Evolutionary conservation across 2,329 filamentous ascomycete genomes (phyloP).

Genomic region (Eutypa lata): DNA sequence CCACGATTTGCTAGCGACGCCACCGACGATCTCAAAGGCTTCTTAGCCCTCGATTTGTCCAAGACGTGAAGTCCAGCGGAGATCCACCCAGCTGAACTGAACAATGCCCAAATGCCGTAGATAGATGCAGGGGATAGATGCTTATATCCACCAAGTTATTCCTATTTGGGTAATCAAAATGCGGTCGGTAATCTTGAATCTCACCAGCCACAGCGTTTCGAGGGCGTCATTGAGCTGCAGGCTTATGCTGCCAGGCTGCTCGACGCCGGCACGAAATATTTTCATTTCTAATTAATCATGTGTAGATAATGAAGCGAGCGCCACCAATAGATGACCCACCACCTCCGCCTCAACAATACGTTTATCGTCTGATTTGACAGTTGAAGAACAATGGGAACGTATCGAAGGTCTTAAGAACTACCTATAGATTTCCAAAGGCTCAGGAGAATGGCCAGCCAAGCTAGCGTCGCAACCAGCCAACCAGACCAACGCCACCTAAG

Average conservation of each 20-base stretch:
- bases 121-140: too few species aligned
- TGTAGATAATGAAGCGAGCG: neutral
- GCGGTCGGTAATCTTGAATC: neutral
- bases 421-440: neutral
- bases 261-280: neutral
- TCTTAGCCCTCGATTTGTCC: too few species aligned
- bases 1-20: too few species aligned
- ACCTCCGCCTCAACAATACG: neutral
- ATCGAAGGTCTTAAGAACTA: neutral
- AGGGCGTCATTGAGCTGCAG: neutral
- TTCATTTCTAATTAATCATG: neutral
- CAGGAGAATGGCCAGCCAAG: neutral
- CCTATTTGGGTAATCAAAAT: neutral
- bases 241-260: too few species aligned
- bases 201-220: neutral
- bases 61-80: too few species aligned
- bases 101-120: too few species aligned
- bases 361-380: neutral
- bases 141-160: neutral
- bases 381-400: neutral
- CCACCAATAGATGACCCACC: neutral
- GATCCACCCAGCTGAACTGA: too few species aligned
- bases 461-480: slow-evolving; percentile 35
- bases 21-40: too few species aligned
- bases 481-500: slow-evolving; percentile 35